Base-by-base conservation (phyloP, 345 rosid genomes). In the Cardamine occulta region DNA sequence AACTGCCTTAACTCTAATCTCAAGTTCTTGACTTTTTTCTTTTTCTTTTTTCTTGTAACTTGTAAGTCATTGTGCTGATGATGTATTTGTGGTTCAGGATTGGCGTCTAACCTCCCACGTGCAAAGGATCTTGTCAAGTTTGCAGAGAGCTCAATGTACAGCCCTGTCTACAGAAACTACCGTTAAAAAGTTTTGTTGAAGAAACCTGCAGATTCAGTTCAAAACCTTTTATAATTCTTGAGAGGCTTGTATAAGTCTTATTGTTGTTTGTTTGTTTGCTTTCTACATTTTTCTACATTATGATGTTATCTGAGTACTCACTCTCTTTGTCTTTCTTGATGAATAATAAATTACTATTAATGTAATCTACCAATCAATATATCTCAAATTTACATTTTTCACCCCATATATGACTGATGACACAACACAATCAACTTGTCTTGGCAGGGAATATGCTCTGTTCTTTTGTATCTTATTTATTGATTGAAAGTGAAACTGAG, bases 111-210 rank as follows among this genome's bases (percentile, higher is more conserved):
- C 55, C 98, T 93, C 5, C 98, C 98, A 74, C 98, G 84, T 34
- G 94, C 99, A 0, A 63, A 85, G 75, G 88, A 96, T 82, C 88
- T 96, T 10, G 93, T 93, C 13, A 77, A 84, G 78, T 83, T 80
- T 45, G 98, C 97, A 1, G 98, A 95, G 86, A 92, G 93, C 88
- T 83, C 94, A 90, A 90, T 95, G 98, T 93, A 90, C 88, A 85
- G 91, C 75, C 91, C 97, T 23, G 61, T 79, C 32, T 93, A 96
- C 86, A 82, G 93, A 62, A 82, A 67, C 85, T 95, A 90, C 69
- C 96, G 94, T 52, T 95, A 90, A 83, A 21, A 54, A 28, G 52
- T 76, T 61, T 76, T 76, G 70, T 32, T 62, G 45, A 75, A 78
- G 60, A 55, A 63, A 63, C 37, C 44, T 70, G 60, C 44, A 63